Conservation (phyloP, 768 basidiomycete genomes). For the Suillus sp. region DNA sequence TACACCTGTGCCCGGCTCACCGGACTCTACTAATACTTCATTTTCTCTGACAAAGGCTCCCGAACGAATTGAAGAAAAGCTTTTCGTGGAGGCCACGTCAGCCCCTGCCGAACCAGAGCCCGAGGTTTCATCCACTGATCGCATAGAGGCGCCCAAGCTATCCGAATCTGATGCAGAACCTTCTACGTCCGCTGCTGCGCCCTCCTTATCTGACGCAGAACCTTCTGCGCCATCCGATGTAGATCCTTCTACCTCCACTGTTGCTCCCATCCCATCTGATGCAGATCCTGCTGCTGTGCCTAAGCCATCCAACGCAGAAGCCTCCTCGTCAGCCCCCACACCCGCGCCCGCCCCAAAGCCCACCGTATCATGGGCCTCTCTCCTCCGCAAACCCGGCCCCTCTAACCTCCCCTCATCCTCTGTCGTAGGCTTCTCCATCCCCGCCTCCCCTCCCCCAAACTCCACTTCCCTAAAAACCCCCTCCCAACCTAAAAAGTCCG, state of each 20-base stretch:
- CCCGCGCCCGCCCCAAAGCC: slow-evolving; percentile 31
- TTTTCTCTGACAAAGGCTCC: slow-evolving; percentile 42
- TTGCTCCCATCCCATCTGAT: neutral
- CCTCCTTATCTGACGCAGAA: slow-evolving; percentile 9
- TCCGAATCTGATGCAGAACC: slow-evolving; percentile 9
- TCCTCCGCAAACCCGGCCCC: slow-evolving; percentile 52
- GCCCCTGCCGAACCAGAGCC: slow-evolving; percentile 13
- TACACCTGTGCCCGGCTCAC: slow-evolving; percentile 53
- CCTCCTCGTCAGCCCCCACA: neutral
- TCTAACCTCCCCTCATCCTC: slow-evolving; percentile 65
- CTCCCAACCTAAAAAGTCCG: slow-evolving; percentile 44
- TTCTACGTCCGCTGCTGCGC: slow-evolving; percentile 1
- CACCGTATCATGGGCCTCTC: slow-evolving; percentile 74
- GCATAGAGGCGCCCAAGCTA: slow-evolving; percentile 14
- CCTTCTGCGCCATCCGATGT: neutral
- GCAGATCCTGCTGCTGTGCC: slow-evolving; percentile 11
- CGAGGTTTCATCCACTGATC: slow-evolving; percentile 17
- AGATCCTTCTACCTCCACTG: slow-evolving; percentile 10
- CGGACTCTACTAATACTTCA: slow-evolving; percentile 62
- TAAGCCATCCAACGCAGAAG: neutral
- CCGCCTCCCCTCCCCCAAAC: slow-evolving; percentile 43
- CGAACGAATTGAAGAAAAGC: neutral
- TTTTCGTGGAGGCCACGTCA: slow-evolving; percentile 1
- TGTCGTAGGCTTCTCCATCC: slow-evolving; percentile 74
- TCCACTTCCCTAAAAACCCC: slow-evolving; percentile 31